These are phyloP conservation scores for Penicillium sp. DNA, from an alignment of 2,329 filamentous ascomycete species.

Conservation along the genomic window DNA sequence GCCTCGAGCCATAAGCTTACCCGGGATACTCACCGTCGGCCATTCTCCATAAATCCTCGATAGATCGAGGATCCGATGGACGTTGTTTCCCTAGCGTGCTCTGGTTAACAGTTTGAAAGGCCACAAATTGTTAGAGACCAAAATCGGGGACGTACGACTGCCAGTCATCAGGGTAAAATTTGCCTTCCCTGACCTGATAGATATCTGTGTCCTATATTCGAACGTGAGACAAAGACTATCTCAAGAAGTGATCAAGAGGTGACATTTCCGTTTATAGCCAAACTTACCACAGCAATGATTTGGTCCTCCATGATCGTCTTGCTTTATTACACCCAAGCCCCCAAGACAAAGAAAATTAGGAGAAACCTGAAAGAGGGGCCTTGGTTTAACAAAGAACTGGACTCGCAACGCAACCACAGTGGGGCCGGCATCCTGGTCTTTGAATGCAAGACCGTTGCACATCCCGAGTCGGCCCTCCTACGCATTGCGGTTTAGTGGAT, in stretches of 20 bases:
- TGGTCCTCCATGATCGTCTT: neutral
- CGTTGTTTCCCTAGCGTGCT: slow-evolving; percentile 2
- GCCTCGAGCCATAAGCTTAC: neutral
- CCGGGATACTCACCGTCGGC: neutral
- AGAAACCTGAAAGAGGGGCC: neutral
- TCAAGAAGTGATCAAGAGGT: neutral
- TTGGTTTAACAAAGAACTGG: neutral
- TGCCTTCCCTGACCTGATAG: neutral
- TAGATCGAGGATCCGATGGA: slow-evolving; percentile 9
- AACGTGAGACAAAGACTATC: neutral
- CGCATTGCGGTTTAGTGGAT: neutral
- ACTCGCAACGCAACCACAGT: neutral
- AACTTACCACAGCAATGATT: neutral
- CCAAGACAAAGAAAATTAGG: neutral
- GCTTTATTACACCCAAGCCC: neutral
- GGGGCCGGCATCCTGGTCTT: neutral
- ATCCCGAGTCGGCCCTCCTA: neutral
- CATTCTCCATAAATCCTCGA: slow-evolving; percentile 9
- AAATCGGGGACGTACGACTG: neutral
- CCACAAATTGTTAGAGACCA: neutral
- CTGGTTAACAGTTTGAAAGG: neutral
- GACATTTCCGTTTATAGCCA: neutral
- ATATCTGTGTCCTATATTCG: neutral
- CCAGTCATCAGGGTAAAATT: slow-evolving; percentile 1
- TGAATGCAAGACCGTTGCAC: neutral